Conservation (phyloP, 306 rosid species). For the Morella rubra region DNA sequence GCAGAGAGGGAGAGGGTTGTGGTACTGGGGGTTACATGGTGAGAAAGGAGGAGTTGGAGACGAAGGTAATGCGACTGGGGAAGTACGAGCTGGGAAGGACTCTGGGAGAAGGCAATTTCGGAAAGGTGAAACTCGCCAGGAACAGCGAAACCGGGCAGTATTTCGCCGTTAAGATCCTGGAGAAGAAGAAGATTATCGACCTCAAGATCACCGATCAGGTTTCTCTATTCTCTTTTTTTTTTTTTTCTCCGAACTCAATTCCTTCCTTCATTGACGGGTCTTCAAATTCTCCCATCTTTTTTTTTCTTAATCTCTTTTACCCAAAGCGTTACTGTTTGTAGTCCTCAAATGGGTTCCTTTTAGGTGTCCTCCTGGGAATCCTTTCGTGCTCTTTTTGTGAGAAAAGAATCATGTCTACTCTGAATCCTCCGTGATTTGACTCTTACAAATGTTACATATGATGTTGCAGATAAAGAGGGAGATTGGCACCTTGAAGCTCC, state of each 20-base stretch:
- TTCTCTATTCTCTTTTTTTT: too few species aligned
- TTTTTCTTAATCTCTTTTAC: background rate
- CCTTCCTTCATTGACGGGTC: background rate
- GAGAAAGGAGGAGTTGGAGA: constrained; percentile 17
- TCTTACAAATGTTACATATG: background rate
- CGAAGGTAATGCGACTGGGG: constrained; percentile 53
- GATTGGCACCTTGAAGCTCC: constrained; percentile 75
- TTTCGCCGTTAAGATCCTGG: constrained; percentile 75
- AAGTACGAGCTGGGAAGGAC: constrained; percentile 80
- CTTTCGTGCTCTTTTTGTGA: background rate
- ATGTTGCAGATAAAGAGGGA: constrained; percentile 88
- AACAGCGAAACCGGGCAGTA: constrained; percentile 52
- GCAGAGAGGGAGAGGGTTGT: background rate
- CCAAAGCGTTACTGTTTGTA: background rate
- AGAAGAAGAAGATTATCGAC: constrained; percentile 56
- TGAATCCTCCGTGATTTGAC: background rate
- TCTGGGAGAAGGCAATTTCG: constrained; percentile 87
- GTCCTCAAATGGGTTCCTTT: background rate
- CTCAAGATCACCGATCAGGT: constrained; percentile 83
- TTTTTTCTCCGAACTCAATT: too few species aligned
- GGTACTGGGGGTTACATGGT: constrained; percentile 7
- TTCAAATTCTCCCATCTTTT: background rate
- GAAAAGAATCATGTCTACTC: background rate
- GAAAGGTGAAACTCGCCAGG: constrained; percentile 75
- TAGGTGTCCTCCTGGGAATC: background rate